Conservation (phyloP, 2,329 filamentous ascomycete genomes). For the Exutisphaerella laricina region DNA sequence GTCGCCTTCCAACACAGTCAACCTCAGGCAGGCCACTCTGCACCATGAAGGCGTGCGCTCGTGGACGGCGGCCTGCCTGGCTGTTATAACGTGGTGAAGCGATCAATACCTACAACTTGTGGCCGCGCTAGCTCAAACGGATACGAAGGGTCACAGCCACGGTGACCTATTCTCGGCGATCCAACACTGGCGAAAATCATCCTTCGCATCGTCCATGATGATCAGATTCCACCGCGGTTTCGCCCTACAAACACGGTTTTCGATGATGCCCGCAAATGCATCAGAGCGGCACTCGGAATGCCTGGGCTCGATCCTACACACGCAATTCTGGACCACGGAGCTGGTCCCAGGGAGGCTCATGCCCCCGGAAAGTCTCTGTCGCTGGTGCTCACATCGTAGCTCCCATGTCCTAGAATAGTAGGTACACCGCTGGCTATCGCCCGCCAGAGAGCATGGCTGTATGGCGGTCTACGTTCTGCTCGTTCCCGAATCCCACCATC, state of each 20-base stretch:
- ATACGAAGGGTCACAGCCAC: conserved; percentile 4
- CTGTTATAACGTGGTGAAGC: too few relatives aligned
- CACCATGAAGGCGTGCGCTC: too few relatives aligned
- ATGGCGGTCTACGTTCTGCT: neutral
- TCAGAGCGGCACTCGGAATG: neutral
- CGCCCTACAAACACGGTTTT: neutral
- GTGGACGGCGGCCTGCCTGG: too few relatives aligned
- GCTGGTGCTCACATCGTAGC: conserved; percentile 1
- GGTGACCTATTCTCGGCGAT: too few relatives aligned
- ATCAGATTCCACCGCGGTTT: neutral
- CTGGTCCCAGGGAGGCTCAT: neutral
- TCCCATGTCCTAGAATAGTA: neutral
- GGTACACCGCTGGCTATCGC: neutral
- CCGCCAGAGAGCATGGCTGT: too few relatives aligned
- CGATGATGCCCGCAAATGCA: neutral
- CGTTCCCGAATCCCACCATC: neutral
- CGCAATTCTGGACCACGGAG: neutral
- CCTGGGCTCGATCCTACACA: neutral
- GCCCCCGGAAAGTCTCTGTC: neutral
- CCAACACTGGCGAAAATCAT: conserved; percentile 4
- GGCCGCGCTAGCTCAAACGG: too few relatives aligned
- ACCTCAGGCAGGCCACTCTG: too few relatives aligned
- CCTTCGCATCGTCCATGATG: neutral
- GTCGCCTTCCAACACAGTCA: too few relatives aligned
- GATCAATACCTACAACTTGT: too few relatives aligned